Percentiles rank a stretch among this genome's conserved stretches.
Conservation (phyloP, 2,329 filamentous ascomycete genomes). For the Fusarium circinatum region DNA sequence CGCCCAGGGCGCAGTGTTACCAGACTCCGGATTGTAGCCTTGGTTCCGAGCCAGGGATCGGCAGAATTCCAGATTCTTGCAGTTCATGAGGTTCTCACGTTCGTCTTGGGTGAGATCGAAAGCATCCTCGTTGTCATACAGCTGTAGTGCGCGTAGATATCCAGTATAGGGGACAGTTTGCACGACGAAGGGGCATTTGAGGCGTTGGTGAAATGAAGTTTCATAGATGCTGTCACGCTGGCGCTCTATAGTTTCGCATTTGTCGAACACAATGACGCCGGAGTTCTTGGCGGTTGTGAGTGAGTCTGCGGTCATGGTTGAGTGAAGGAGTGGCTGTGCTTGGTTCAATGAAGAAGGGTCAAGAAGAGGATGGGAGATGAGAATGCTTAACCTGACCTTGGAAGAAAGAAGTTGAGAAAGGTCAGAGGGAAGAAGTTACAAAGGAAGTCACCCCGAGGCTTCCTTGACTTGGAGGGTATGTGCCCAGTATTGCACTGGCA, state of each 20-base stretch:
- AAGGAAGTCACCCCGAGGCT: neutral
- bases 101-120: neutral
- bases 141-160: slow-evolving; percentile 15
- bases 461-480: neutral
- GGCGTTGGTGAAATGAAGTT: neutral
- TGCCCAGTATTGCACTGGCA: neutral
- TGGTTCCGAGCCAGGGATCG: neutral
- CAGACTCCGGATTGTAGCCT: slow-evolving; percentile 2
- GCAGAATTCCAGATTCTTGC: slow-evolving; percentile 4
- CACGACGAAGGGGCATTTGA: neutral
- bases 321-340: neutral
- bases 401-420: neutral
- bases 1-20: neutral
- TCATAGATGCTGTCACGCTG: neutral
- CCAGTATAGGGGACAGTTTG: slow-evolving; percentile 13
- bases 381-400: neutral
- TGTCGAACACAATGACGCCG: neutral
- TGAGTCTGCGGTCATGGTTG: neutral
- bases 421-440: neutral
- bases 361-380: neutral
- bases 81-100: neutral
- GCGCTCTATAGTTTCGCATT: neutral
- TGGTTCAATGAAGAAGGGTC: neutral
- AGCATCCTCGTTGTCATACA: slow-evolving; percentile 16
- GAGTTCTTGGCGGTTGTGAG: neutral